phyloP scores from a whole-genome alignment of 2,329 filamentous ascomycete genomes.

The Talaromyces funiculosus region DNA sequence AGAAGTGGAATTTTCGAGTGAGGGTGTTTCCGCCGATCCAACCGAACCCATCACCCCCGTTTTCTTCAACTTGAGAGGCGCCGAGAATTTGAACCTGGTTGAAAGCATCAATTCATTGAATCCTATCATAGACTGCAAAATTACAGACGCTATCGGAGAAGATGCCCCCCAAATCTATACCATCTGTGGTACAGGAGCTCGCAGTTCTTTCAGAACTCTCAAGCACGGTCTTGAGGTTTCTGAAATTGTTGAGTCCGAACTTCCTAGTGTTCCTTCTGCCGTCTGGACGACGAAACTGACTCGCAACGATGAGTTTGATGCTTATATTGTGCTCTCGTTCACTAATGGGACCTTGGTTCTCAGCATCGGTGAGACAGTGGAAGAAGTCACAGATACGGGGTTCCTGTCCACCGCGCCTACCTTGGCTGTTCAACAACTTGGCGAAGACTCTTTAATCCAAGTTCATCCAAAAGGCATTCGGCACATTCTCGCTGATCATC shows the following conservation, averaged over 20 bases:
- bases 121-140: slow-evolving; percentile 82
- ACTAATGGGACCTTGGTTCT: slow-evolving; percentile 84
- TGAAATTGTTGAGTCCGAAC: slow-evolving; percentile 89
- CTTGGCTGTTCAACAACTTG: slow-evolving; percentile 86
- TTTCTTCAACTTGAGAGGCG: slow-evolving; percentile 75
- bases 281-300: slow-evolving; percentile 94
- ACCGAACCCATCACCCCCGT: slow-evolving; percentile 66
- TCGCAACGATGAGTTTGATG: slow-evolving; percentile 76
- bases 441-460: slow-evolving; percentile 86
- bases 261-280: slow-evolving; percentile 79
- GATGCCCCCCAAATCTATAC: slow-evolving; percentile 96
- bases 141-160: slow-evolving; percentile 83
- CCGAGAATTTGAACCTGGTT: slow-evolving; percentile 77
- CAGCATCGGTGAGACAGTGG: slow-evolving; percentile 93
- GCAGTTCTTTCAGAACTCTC: slow-evolving; percentile 83
- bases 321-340: slow-evolving; percentile 93
- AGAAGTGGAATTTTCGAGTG: slow-evolving; percentile 78
- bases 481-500: slow-evolving; percentile 70
- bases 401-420: slow-evolving; percentile 87
- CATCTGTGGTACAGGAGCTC: slow-evolving; percentile 78
- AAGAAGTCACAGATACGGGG: slow-evolving; percentile 89
- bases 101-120: slow-evolving; percentile 86
- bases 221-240: slow-evolving; percentile 91
- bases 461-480: slow-evolving; percentile 95
- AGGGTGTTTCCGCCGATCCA: slow-evolving; percentile 72